These are phyloP conservation scores for Psidium friedrichsthalianum DNA, from an alignment of 345 rosid species.

Conservation along the genomic window DNA sequence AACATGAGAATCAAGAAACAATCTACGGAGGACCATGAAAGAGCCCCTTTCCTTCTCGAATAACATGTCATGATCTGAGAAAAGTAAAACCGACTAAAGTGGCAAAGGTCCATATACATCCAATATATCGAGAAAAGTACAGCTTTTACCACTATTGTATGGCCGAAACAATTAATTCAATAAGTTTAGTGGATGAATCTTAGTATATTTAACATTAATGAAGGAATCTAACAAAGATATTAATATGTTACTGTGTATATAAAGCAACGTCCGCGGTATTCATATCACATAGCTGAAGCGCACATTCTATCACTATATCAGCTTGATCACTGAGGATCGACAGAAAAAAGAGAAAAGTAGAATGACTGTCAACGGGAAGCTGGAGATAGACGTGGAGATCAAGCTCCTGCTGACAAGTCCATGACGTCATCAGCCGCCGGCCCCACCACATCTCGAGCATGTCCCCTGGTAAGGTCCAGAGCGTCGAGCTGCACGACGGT, in stretches of 20 bases:
- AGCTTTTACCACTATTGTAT: too few relatives aligned
- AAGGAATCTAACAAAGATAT: too few relatives aligned
- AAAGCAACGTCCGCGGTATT: too few relatives aligned
- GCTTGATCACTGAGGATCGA: background rate
- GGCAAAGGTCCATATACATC: background rate
- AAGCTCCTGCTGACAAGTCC: slow-evolving; percentile 22
- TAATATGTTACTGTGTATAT: too few relatives aligned
- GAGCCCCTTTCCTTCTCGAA: background rate
- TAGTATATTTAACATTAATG: too few relatives aligned
- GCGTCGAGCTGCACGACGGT: slow-evolving; percentile 21
- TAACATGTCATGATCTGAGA: background rate
- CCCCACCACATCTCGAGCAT: slow-evolving; percentile 23
- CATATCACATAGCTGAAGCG: background rate
- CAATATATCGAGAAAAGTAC: background rate
- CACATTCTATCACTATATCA: background rate
- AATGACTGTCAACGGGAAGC: slow-evolving; percentile 7
- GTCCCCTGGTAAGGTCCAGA: slow-evolving; percentile 8
- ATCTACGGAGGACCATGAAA: background rate
- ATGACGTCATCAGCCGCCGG: slow-evolving; percentile 24
- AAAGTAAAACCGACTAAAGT: background rate
- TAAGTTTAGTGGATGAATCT: too few relatives aligned
- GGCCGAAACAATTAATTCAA: too few relatives aligned
- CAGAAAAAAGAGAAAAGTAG: too few relatives aligned
- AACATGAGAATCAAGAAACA: background rate
- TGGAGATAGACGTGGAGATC: slow-evolving; percentile 23